Evolutionary conservation across 768 basidiomycete species (phyloP), one percentile per base, ranked within the genome.

Genomic region (Rhodosporidiobolus sp.): DNA sequence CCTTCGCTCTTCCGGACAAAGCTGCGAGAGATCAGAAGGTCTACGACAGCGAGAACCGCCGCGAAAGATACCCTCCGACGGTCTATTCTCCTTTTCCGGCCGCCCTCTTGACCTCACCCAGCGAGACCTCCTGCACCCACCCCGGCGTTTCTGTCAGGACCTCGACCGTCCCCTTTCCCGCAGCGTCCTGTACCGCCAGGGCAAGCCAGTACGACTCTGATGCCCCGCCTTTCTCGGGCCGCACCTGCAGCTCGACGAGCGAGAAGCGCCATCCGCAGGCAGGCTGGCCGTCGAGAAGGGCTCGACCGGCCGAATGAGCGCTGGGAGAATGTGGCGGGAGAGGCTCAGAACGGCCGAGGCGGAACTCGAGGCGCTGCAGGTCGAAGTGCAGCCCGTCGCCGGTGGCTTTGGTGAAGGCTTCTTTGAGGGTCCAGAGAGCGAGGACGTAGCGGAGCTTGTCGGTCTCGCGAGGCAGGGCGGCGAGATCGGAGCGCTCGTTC

Each of bases 381-480:
- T 76, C 74, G 62, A 62, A 52, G 35, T 58, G 55, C 0, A 76
- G 46, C 0, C 74, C 74, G 8, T 69, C 52, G 22, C 72, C 69
- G 14, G 61, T 67, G 11, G 75, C 72, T 45, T 76, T 76, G 50
- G 60, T 49, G 63, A 58, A 76, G 16, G 75, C 65, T 43, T 76
- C 75, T 32, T 76, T 76, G 53, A 76, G 75, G 24, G 75, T 76
- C 75, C 75, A 76, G 0, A 76, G 55, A 0, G 71, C 65, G 69
- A 76, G 66, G 6, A 24, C 53, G 22, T 65, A 65, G 0, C 30
- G 38, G 1, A 73, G 50, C n/a, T 45, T 59, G 22, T 5, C n/a
- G 0, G 7, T 4, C 1, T 49, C 10, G 0, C 22, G 14, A 1
- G 9, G 1, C 0, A 30, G 30, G 0, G 60, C 16, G n/a, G 10